phyloP scores from a whole-genome alignment of 331 rosid genomes.

The Prunus yedoensis region DNA sequence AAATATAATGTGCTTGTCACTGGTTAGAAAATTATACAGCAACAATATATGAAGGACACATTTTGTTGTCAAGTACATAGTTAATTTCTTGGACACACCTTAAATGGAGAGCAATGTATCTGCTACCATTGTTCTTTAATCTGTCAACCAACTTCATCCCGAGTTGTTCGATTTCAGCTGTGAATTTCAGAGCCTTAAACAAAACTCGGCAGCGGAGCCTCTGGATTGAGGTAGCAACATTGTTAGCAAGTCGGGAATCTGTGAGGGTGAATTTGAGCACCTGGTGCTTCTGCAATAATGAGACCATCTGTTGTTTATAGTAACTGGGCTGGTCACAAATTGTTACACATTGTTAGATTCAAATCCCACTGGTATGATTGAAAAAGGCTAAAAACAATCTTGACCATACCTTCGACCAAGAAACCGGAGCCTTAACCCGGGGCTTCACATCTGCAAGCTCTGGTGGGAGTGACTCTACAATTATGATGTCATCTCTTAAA shows the following conservation, averaged over 20 bases:
- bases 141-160: constrained; percentile 52
- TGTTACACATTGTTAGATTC: constrained; percentile 1
- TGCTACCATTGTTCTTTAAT: constrained; percentile 30
- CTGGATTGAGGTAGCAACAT: constrained; percentile 48
- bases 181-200: constrained; percentile 49
- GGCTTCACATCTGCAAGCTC: constrained; percentile 31
- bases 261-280: constrained; percentile 55
- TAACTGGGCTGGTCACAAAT: constrained; percentile 33
- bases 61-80: neutral
- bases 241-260: constrained; percentile 58
- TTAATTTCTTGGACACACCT: constrained; percentile 34
- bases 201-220: constrained; percentile 56
- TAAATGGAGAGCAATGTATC: constrained; percentile 63
- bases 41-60: neutral
- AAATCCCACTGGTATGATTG: neutral
- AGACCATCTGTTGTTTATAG: constrained; percentile 37
- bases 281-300: constrained; percentile 37
- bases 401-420: constrained; percentile 67
- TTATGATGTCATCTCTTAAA: constrained; percentile 44
- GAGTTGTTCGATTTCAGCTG: constrained; percentile 50
- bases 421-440: constrained; percentile 44
- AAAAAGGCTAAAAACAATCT: neutral
- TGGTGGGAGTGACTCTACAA: constrained; percentile 52
- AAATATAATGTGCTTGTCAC: neutral
- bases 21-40: neutral